phyloP scores from a whole-genome alignment of 2,329 filamentous ascomycete species.

The Coniella lustricola region DNA sequence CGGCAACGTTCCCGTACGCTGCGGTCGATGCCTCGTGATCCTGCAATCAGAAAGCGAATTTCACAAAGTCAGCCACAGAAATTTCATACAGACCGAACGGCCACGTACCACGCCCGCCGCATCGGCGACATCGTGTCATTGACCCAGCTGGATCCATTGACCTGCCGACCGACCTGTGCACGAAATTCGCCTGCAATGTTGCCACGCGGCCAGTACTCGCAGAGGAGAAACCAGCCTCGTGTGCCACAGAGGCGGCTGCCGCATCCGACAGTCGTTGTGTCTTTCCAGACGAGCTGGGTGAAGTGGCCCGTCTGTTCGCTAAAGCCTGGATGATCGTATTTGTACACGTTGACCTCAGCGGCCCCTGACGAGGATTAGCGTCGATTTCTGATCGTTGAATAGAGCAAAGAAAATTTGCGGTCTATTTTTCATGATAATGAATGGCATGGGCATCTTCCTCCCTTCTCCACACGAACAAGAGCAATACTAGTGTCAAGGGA shows the following conservation, averaged over 20 bases:
- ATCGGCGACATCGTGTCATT: neutral
- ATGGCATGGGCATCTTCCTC: too few species aligned
- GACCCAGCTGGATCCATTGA: constrained; percentile 19
- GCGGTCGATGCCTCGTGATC: neutral
- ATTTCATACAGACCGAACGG: neutral
- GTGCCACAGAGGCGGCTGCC: constrained; percentile 35
- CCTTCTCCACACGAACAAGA: too few species aligned
- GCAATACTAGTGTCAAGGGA: too few species aligned
- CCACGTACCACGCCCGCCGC: neutral
- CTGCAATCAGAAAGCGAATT: neutral
- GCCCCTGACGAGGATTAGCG: too few species aligned
- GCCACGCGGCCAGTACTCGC: constrained; percentile 62
- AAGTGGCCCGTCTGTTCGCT: constrained; percentile 59
- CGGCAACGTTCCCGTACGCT: neutral
- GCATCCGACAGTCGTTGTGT: constrained; percentile 54
- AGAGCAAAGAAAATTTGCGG: too few species aligned
- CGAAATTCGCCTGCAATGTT: constrained; percentile 51
- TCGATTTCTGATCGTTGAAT: too few species aligned
- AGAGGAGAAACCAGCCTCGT: constrained; percentile 59
- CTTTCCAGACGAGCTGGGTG: constrained; percentile 65
- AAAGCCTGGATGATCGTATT: constrained; percentile 52
- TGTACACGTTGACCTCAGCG: constrained; percentile 49
- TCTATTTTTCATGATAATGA: too few species aligned
- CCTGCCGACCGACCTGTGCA: constrained; percentile 35
- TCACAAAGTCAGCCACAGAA: neutral